A percentile compares a stretch with the other conserved stretches of the same genome.
Evolutionary conservation across 1,139 yeast species (phyloP).

Genomic region (Sugiyamaella neomexicana): DNA sequence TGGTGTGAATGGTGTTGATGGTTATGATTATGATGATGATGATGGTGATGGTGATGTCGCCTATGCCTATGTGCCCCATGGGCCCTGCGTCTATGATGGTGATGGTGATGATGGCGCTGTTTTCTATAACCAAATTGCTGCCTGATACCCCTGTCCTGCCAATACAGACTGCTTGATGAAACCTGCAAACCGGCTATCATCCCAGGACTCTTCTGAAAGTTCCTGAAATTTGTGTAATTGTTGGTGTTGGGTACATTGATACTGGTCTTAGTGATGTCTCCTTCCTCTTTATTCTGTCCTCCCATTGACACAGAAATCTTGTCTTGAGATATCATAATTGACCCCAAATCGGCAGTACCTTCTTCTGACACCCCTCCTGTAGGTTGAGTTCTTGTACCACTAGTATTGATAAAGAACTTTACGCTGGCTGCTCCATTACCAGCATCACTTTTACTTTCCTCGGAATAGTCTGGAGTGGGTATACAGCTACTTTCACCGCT

Average conservation of each 20-base stretch:
- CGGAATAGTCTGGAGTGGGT: background rate
- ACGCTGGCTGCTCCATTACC: background rate
- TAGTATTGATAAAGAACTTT: background rate
- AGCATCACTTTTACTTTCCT: background rate
- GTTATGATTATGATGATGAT: background rate
- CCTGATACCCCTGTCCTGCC: slow-evolving; percentile 2
- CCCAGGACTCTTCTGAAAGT: slow-evolving; percentile 10
- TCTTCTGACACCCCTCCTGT: background rate
- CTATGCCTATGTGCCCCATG: background rate
- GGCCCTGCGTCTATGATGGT: background rate
- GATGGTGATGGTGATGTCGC: slow-evolving; percentile 3
- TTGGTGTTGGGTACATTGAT: background rate
- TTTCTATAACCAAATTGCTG: background rate
- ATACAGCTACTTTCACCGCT: background rate
- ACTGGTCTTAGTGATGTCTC: background rate
- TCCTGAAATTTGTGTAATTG: slow-evolving; percentile 7
- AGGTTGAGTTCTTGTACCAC: background rate
- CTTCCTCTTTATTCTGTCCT: background rate
- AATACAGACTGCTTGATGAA: slow-evolving; percentile 8
- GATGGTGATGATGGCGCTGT: background rate
- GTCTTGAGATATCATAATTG: slow-evolving; percentile 10
- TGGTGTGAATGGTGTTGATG: background rate
- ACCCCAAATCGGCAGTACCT: background rate
- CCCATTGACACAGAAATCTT: background rate
- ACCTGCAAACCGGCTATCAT: background rate